Percentiles rank a stretch among this genome's conserved stretches.
These are phyloP conservation scores for Boletus subparvulus DNA, from an alignment of 768 basidiomycete species.

Conservation along the genomic window DNA sequence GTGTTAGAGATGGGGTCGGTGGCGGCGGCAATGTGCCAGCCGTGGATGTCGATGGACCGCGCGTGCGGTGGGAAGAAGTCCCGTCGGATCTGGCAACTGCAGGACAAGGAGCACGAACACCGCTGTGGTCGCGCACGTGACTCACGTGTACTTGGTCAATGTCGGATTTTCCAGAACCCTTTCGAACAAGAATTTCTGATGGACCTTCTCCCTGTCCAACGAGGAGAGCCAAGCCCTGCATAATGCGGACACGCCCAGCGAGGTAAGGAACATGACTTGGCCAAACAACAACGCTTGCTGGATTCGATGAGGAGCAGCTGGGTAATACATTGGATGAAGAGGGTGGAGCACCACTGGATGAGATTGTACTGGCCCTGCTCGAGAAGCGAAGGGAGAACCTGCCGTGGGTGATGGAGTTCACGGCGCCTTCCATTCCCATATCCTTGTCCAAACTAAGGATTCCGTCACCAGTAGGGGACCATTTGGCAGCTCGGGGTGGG, in stretches of 20 bases:
- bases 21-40: conserved; percentile 68
- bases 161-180: conserved; percentile 10
- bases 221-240: conserved; percentile 25
- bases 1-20: conserved; percentile 83
- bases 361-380: conserved; percentile 7
- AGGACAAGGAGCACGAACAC: conserved; percentile 18
- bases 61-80: conserved; percentile 50
- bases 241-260: conserved; percentile 27
- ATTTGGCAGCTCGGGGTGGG: conserved; percentile 21
- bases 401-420: conserved; percentile 31
- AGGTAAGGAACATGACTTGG: conserved; percentile 30
- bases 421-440: conserved; percentile 29
- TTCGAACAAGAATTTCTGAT: conserved; percentile 16
- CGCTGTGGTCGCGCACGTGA: conserved; percentile 15
- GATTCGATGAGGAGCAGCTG: conserved; percentile 34
- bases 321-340: conserved; percentile 23
- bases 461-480: conserved; percentile 30
- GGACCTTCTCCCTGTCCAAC: conserved; percentile 29
- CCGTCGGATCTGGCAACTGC: neutral
- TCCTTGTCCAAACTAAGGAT: conserved; percentile 19
- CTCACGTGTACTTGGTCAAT: conserved; percentile 16
- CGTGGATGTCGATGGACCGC: conserved; percentile 62
- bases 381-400: conserved; percentile 18
- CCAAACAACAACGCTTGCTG: conserved; percentile 31
- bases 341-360: conserved; percentile 23